These are phyloP conservation scores for Epicoccum nigrum DNA, from an alignment of 2,329 filamentous ascomycete species.

Conservation along the genomic window DNA sequence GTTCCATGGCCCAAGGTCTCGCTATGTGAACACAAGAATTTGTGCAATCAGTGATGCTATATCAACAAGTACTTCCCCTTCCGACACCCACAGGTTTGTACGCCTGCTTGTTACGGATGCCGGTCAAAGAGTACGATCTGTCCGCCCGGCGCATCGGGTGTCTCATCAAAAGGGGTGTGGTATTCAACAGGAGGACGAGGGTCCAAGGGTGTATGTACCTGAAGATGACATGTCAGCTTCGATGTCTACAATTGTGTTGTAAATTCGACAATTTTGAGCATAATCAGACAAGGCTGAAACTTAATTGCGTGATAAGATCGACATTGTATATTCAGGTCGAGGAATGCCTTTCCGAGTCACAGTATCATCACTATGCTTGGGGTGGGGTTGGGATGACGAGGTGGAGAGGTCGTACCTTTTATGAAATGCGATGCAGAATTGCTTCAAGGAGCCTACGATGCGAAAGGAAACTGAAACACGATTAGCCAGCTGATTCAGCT, in stretches of 20 bases:
- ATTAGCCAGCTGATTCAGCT: constrained; percentile 25
- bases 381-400: constrained; percentile 13
- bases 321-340: constrained; percentile 69
- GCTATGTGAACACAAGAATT: constrained; percentile 12
- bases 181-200: constrained; percentile 12
- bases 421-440: neutral
- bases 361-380: constrained; percentile 63
- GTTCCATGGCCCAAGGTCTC: constrained; percentile 8
- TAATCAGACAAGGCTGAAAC: constrained; percentile 74
- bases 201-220: constrained; percentile 41
- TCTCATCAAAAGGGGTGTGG: constrained; percentile 58
- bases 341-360: constrained; percentile 72
- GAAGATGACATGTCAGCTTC: constrained; percentile 35
- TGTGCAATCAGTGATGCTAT: constrained; percentile 68
- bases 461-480: constrained; percentile 14
- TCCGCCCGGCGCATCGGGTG: constrained; percentile 72
- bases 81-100: constrained; percentile 68
- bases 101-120: constrained; percentile 61
- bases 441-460: neutral
- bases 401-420: constrained; percentile 51
- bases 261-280: constrained; percentile 25
- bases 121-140: constrained; percentile 62
- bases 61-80: constrained; percentile 68
- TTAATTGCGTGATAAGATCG: constrained; percentile 65
- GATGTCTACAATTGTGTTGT: constrained; percentile 17